Evolutionary conservation across 2,329 filamentous ascomycete genomes (phyloP).

Genomic region (Polychaeton citri): DNA sequence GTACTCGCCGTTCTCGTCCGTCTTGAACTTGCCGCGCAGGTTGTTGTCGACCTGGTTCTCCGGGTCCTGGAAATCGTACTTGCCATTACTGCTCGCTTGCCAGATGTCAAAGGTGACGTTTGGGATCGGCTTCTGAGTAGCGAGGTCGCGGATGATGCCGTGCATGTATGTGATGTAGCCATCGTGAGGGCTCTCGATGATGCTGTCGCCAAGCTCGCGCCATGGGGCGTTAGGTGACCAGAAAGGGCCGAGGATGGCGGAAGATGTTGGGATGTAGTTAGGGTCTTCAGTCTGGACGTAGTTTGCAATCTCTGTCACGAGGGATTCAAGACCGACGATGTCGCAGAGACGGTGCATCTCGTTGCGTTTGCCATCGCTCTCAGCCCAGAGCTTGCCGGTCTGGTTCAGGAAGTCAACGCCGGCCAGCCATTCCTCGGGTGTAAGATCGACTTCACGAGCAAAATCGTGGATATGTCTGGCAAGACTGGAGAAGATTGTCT

Average conservation of each 20-base stretch:
- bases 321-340: constrained; percentile 58
- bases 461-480: constrained; percentile 69
- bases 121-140: constrained; percentile 51
- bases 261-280: constrained; percentile 53
- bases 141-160: constrained; percentile 51
- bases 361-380: constrained; percentile 53
- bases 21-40: constrained; percentile 61
- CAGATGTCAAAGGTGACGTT: constrained; percentile 64
- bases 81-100: constrained; percentile 63
- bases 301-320: constrained; percentile 55
- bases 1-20: constrained; percentile 56
- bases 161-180: constrained; percentile 55
- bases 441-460: constrained; percentile 63
- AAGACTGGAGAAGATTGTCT: constrained; percentile 49
- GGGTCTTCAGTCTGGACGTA: constrained; percentile 47
- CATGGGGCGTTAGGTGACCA: constrained; percentile 65
- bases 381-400: constrained; percentile 48
- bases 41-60: constrained; percentile 60
- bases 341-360: constrained; percentile 63
- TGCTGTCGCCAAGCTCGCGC: constrained; percentile 50
- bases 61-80: constrained; percentile 58
- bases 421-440: constrained; percentile 61
- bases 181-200: constrained; percentile 47
- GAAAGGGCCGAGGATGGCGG: constrained; percentile 64
- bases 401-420: constrained; percentile 65